phyloP scores from a whole-genome alignment of 2,329 filamentous ascomycete genomes.

The Diaporthe ilicicola region DNA sequence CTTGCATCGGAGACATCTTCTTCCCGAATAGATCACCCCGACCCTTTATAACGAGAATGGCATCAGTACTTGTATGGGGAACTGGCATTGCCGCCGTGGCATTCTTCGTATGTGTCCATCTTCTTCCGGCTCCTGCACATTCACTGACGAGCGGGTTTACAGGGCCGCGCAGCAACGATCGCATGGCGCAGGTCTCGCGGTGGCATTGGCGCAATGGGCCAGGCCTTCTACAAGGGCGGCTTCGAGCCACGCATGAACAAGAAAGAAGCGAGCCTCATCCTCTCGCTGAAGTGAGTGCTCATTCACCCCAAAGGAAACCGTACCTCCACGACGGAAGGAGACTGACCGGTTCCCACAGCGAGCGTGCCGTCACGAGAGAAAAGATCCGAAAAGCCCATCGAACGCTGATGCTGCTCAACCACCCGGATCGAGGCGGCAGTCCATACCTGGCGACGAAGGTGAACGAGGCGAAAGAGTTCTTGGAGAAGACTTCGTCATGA shows the following conservation, averaged over 20 bases:
- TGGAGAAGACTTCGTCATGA: conserved; percentile 74
- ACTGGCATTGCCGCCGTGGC: conserved; percentile 71
- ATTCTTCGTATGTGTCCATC: conserved; percentile 60
- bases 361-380: conserved; percentile 87
- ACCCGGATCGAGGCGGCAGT: conserved; percentile 95
- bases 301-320: not conserved
- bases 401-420: conserved; percentile 95
- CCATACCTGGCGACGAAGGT: conserved; percentile 97
- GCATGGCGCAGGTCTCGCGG: conserved; percentile 85
- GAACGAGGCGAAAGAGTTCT: conserved; percentile 96
- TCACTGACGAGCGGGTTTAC: conserved; percentile 31
- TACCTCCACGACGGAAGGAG: not conserved
- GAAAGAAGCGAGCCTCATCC: conserved; percentile 88
- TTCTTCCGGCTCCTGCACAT: not conserved
- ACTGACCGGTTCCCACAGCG: conserved; percentile 60
- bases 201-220: conserved; percentile 81
- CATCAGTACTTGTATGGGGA: conserved; percentile 66
- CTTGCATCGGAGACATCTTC: conserved; percentile 13
- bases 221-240: conserved; percentile 97
- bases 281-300: conserved; percentile 79
- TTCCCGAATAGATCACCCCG: not conserved
- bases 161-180: conserved; percentile 93
- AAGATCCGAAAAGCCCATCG: conserved; percentile 96
- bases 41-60: conserved; percentile 54
- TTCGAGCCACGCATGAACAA: conserved; percentile 96